Evolutionary conservation across 495 filamentous ascomycete genomes (phyloP), one percentile per base, ranked within the genome.

Genomic region (Penicillium verhagenii): DNA sequence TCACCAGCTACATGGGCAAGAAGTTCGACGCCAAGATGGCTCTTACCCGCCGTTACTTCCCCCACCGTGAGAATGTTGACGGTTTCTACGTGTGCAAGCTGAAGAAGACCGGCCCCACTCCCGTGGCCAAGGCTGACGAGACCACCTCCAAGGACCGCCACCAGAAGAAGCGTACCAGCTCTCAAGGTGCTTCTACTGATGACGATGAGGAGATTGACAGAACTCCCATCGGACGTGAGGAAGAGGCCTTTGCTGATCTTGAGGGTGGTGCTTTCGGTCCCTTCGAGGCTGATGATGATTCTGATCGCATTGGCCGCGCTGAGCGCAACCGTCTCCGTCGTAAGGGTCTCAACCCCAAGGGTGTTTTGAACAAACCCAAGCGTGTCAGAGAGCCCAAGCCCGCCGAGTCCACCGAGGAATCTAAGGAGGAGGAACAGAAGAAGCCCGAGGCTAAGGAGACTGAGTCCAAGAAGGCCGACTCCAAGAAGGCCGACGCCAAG

Each of bases 61-160:
- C 93, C 0, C 93, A 97, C 61, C 80, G 89, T 39, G 92, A 93
- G 77, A 98, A 98, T 75, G 89, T 98, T 23, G 94, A 98, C 60
- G 94, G 94, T 50, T 98, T 98, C 85, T 98, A 95, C 68, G 94
- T 97, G 52, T 88, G 90, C 64, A 98, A 97, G 73, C 86, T 98
- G 67, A 93, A 95, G 75, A 98, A 98, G 82, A 82, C 81, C 25
- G 94, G 83, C 11, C 88, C 88, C 0, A 89, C 86, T 11, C 84
- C 87, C 0, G 72, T 74, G 26, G 80, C 79, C 33, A 78, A 82
- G 54, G 64, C 73, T 18, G 37, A 40, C 9, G 52, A 60, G 19
- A 58, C 59, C 40, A 64, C 52, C 16, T 24, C 58, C 19, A 57
- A 59, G 23, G 35, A 57, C 2, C 55, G 39, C 18, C 68, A 60